Conservation (phyloP, 208 protist genomes). For the Trypanosoma theileri region DNA sequence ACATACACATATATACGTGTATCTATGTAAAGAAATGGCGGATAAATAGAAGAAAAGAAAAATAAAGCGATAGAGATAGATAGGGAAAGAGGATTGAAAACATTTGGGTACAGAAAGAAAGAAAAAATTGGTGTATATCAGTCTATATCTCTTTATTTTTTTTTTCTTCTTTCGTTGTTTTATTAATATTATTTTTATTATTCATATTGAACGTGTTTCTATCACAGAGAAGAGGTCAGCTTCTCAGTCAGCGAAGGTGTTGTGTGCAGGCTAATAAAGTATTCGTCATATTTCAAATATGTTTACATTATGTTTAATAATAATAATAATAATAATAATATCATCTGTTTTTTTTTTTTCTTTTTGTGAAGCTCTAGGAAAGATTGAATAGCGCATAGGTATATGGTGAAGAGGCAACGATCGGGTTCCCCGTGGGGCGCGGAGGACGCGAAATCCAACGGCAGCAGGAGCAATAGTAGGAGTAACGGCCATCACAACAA, state of each 20-base stretch:
- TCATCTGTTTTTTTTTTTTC: constrained; percentile 3
- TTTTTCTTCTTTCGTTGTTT: background rate
- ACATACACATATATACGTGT: constrained; percentile 15
- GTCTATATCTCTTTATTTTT: constrained; percentile 9
- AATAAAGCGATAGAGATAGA: no score
- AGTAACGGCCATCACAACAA: background rate
- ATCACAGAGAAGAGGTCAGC: no score
- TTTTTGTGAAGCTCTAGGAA: background rate
- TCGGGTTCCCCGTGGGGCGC: constrained; percentile 1
- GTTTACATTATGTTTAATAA: background rate
- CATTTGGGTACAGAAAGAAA: background rate
- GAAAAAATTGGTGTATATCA: constrained; percentile 11
- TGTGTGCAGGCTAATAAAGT: no score
- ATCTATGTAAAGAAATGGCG: constrained; percentile 3
- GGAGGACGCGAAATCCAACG: background rate
- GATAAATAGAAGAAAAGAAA: no score
- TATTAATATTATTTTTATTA: no score
- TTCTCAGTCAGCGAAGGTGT: no score
- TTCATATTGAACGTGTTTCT: no score
- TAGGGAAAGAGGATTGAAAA: no score
- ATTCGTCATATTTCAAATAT: no score
- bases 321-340: no score
- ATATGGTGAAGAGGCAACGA: constrained; percentile 19
- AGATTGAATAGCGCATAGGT: background rate
- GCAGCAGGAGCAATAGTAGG: no score